Evolutionary conservation across 345 rosid species (phyloP).

Genomic region (Punica granatum): DNA sequence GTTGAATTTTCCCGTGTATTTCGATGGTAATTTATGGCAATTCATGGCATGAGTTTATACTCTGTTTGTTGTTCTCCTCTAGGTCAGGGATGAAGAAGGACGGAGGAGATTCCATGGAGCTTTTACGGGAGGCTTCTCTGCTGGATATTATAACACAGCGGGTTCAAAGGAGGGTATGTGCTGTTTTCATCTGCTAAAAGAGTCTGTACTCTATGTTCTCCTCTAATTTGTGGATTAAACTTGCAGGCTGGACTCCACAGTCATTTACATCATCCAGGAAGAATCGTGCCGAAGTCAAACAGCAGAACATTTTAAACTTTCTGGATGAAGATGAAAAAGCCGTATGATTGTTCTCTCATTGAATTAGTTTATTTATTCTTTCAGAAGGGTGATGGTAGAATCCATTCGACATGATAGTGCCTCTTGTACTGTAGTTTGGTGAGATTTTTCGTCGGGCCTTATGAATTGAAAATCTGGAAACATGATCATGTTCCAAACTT

Average conservation of each 20-base stretch:
- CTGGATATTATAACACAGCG: conserved; percentile 89
- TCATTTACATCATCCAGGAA: conserved; percentile 86
- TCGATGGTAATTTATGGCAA: background rate
- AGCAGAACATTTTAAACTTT: conserved; percentile 74
- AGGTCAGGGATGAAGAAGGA: conserved; percentile 98
- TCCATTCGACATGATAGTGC: background rate
- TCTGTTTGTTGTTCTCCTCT: conserved; percentile 10
- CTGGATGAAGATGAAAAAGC: conserved; percentile 87
- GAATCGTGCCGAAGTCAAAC: conserved; percentile 84
- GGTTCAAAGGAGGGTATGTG: conserved; percentile 84
- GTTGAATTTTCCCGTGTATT: background rate
- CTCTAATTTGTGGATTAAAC: conserved; percentile 13
- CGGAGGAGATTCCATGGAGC: conserved; percentile 97
- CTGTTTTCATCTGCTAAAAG: background rate
- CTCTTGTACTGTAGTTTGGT: background rate
- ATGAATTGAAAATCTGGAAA: background rate
- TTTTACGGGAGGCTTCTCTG: conserved; percentile 92
- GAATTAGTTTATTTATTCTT: background rate
- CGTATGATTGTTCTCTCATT: conserved; percentile 30
- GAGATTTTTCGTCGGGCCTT: background rate
- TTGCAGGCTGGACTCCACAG: conserved; percentile 90
- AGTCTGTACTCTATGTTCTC: background rate
- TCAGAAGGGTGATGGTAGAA: background rate
- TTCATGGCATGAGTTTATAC: background rate
- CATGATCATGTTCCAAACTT: background rate